Base-by-base conservation (phyloP, 495 filamentous ascomycete species). In the Terfezia boudieri region DNA sequence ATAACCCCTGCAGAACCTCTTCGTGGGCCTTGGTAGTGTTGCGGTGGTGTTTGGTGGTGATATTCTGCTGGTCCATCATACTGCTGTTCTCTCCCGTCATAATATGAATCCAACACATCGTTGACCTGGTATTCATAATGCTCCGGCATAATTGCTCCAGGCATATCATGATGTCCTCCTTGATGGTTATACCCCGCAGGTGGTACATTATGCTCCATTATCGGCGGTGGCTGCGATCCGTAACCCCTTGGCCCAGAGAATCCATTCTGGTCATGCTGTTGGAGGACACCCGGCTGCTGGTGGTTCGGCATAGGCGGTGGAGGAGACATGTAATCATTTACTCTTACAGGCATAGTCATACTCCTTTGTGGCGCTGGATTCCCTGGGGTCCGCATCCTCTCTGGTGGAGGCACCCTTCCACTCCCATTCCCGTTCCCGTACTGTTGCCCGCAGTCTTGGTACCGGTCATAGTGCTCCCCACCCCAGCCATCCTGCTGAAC, bases 31-130 rank as follows among this genome's bases (percentile, higher is more conserved):
- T 58, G 49, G 36, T 60, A 53, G 49, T 60, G 56, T 8, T 37
- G 32, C 4, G 50, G 53, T n/a, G 35, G 16, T n/a, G 26, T 36
- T 35, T 59, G 38, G 9, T 36, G 41, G 5, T 37, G 32, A 11
- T 36, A 10, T 8, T 32, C 26, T 5, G 16, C n/a, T 11, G 48
- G 57, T 10, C 55, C 57, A 37, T 61, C 55, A 12, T 62, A 53
- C 26, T 58, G 37, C 17, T 61, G 58, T 36, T 22, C 55, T 36
- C 43, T 50, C 7, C 54, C 61, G 14, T 60, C 38, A 56, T 56
- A 64, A 53, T 65, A 65, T 48, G 61, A 55, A 12, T 65, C 62
- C 26, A 65, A 49, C 11, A 65, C 20, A 38, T 52, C 59, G 8
- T 59, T 62, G 23, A 64, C 26, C 14, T 46, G 41, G 41, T 46